Conservation (phyloP, 2,329 filamentous ascomycete species). For the Xylaria sp. region DNA sequence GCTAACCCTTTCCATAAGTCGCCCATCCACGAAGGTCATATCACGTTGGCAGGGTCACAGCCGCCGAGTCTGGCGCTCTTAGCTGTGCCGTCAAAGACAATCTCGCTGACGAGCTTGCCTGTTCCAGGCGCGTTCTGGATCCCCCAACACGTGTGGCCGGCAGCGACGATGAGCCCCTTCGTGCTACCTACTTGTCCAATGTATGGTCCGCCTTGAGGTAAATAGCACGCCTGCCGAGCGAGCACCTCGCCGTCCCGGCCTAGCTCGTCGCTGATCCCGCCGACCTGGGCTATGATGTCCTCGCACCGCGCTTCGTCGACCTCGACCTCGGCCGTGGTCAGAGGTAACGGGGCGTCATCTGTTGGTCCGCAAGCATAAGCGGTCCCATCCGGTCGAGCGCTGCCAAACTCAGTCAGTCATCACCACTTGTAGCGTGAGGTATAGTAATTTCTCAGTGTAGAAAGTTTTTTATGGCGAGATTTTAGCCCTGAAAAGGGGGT, state of each 20-base stretch:
- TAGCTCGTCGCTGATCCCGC: constrained; percentile 64
- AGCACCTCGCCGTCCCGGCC: constrained; percentile 66
- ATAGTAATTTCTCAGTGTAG: background rate
- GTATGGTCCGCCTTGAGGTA: constrained; percentile 76
- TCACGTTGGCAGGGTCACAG: constrained; percentile 64
- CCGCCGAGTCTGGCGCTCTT: constrained; percentile 66
- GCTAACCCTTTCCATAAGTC: constrained; percentile 26
- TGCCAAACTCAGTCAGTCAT: constrained; percentile 1
- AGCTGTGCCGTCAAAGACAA: constrained; percentile 69
- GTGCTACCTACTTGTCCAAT: constrained; percentile 72
- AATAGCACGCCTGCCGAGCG: constrained; percentile 77
- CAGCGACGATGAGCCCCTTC: constrained; percentile 72
- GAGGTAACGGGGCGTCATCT: constrained; percentile 72
- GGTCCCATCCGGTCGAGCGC: constrained; percentile 75
- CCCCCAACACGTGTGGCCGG: constrained; percentile 84
- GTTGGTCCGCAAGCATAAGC: constrained; percentile 79
- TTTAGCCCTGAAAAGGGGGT: background rate
- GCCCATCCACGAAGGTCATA: constrained; percentile 38
- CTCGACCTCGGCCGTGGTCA: constrained; percentile 69
- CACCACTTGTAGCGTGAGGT: background rate
- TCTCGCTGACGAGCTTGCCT: constrained; percentile 72
- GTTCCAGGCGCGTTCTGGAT: constrained; percentile 84
- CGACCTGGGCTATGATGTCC: constrained; percentile 74
- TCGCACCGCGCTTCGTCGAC: constrained; percentile 74
- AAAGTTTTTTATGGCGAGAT: background rate